phyloP scores from a whole-genome alignment of 805 yeast species.

The Candida alai region DNA sequence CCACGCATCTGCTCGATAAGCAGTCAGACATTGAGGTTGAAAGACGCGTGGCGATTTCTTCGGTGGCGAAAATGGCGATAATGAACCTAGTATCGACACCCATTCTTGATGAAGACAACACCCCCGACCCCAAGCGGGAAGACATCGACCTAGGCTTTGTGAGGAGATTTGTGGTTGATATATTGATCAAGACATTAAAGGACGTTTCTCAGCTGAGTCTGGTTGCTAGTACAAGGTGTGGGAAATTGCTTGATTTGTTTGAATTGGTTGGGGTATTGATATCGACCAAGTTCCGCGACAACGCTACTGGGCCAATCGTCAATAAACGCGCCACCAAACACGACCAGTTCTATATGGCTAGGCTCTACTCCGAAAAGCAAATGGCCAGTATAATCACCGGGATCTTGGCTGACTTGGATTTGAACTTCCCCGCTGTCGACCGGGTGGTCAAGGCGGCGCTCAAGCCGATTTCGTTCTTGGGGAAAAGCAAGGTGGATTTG shows the following conservation, averaged over 20 bases:
- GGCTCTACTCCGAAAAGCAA: constrained; percentile 64
- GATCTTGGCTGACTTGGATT: constrained; percentile 62
- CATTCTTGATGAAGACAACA: constrained; percentile 45
- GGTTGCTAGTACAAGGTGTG: constrained; percentile 44
- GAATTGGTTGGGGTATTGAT: constrained; percentile 45
- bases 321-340: constrained; percentile 46
- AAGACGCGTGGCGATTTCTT: constrained; percentile 55
- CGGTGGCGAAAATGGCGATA: constrained; percentile 58
- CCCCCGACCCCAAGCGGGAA: constrained; percentile 45
- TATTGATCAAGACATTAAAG: constrained; percentile 56
- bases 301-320: constrained; percentile 39
- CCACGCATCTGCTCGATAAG: constrained; percentile 43
- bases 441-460: constrained; percentile 56
- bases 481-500: constrained; percentile 52
- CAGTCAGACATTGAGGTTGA: constrained; percentile 39
- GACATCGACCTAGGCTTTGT: constrained; percentile 72
- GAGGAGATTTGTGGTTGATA: constrained; percentile 69
- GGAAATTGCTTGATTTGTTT: constrained; percentile 51
- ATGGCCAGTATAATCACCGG: constrained; percentile 55
- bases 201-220: constrained; percentile 34
- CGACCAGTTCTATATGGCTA: constrained; percentile 64
- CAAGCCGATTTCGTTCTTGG: constrained; percentile 54
- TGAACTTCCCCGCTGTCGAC: constrained; percentile 67
- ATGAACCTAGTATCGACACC: constrained; percentile 59
- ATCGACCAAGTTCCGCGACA: constrained; percentile 41